Evolutionary conservation across 805 yeast genomes (phyloP).

Genomic region (Cyberlindnera misumaiensis): DNA sequence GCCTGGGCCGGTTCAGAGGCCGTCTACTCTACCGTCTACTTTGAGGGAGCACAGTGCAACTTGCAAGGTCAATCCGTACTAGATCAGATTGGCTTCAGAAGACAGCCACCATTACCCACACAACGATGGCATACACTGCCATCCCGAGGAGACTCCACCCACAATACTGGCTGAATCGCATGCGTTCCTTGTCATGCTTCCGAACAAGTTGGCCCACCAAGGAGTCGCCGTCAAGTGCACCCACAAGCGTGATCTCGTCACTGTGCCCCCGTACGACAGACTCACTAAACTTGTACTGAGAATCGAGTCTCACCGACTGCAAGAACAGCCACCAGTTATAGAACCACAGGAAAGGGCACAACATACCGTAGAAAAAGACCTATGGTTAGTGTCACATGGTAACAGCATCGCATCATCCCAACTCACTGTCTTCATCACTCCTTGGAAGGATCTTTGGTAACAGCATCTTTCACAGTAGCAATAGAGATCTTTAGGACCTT

Average conservation of each 20-base stretch:
- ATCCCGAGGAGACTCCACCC: slow-evolving; percentile 18
- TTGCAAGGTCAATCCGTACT: no score
- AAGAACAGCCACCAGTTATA: slow-evolving; percentile 10
- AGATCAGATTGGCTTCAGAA: no score
- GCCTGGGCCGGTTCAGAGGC: no score
- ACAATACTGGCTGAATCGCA: slow-evolving; percentile 10
- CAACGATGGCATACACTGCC: slow-evolving; percentile 1
- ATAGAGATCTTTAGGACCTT: slow-evolving; percentile 8
- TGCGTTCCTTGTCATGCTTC: slow-evolving; percentile 9
- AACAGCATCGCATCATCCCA: no score
- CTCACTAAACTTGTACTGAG: slow-evolving; percentile 14
- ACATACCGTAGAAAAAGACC: slow-evolving; percentile 21
- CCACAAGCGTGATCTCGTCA: slow-evolving; percentile 9
- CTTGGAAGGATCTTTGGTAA: slow-evolving; percentile 8
- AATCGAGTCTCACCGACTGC: neutral
- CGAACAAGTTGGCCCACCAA: slow-evolving; percentile 8
- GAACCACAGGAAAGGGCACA: slow-evolving; percentile 16
- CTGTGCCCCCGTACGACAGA: slow-evolving; percentile 10
- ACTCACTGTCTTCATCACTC: slow-evolving; percentile 14
- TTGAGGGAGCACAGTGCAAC: no score
- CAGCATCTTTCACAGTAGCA: slow-evolving; percentile 19
- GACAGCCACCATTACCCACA: slow-evolving; percentile 1
- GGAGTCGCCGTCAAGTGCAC: slow-evolving; percentile 5
- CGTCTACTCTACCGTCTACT: no score
- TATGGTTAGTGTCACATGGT: neutral